phyloP scores from a whole-genome alignment of 2,329 filamentous ascomycete genomes.

The Xylariales sp. region DNA sequence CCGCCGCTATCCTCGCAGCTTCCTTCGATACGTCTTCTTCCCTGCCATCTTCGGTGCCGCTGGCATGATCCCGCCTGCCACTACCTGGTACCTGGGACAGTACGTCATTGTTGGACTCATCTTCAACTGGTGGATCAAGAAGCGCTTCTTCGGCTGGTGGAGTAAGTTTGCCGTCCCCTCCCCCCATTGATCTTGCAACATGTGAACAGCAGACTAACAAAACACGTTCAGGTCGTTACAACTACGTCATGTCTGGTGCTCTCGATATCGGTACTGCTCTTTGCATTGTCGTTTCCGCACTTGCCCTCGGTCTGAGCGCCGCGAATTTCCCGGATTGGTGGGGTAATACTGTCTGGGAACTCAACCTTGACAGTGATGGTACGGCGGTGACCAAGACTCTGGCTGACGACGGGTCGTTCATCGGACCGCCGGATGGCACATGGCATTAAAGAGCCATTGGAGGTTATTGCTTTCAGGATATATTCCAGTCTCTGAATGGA shows the following conservation, averaged over 20 bases:
- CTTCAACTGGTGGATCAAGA: conserved; percentile 50
- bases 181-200: neutral
- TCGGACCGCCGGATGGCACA: conserved; percentile 1
- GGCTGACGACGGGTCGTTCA: conserved; percentile 4
- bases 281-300: conserved; percentile 4
- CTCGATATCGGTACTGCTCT: conserved; percentile 46
- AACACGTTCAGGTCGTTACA: conserved; percentile 33
- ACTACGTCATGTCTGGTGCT: conserved; percentile 55
- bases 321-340: conserved; percentile 7
- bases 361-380: conserved; percentile 3
- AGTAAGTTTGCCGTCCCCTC: conserved; percentile 18
- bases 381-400: conserved; percentile 5
- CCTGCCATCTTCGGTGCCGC: conserved; percentile 50
- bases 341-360: conserved; percentile 6
- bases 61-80: conserved; percentile 48
- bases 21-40: conserved; percentile 45
- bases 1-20: conserved; percentile 39
- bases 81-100: conserved; percentile 48
- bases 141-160: conserved; percentile 52
- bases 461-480: too few relatives aligned
- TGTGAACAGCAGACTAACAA: neutral
- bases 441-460: too few relatives aligned
- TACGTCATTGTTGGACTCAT: conserved; percentile 51
- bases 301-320: conserved; percentile 6
- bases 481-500: too few relatives aligned